Percentiles rank a stretch among this genome's conserved stretches.
These are phyloP conservation scores for Neopestalotiopsis rosae DNA, from an alignment of 2,329 filamentous ascomycete genomes.

Conservation along the genomic window DNA sequence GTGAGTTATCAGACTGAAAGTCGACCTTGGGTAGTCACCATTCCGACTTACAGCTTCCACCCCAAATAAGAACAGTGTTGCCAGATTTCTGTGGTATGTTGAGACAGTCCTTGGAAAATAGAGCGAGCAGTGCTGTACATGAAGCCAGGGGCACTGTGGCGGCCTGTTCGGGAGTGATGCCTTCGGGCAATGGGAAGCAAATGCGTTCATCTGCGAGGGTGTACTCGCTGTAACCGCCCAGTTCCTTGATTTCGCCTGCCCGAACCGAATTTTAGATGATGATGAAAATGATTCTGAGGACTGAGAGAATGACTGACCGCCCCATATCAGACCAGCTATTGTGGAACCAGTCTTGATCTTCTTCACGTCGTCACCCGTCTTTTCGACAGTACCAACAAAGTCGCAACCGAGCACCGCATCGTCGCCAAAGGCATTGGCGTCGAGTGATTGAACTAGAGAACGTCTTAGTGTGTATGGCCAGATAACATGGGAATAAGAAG, in stretches of 20 bases:
- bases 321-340: slow-evolving; percentile 3
- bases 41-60: not conserved
- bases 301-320: not conserved
- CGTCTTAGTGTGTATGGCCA: not conserved
- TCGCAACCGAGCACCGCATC: slow-evolving; percentile 8
- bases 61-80: not conserved
- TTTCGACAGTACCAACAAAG: slow-evolving; percentile 7
- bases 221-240: not conserved
- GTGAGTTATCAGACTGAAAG: not conserved
- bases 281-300: not conserved
- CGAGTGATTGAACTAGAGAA: not conserved
- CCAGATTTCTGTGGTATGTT: not conserved
- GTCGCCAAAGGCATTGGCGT: not conserved
- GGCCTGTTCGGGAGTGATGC: not conserved
- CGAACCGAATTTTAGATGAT: not conserved
- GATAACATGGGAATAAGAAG: too few species aligned
- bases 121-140: not conserved
- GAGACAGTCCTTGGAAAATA: not conserved
- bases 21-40: too few species aligned
- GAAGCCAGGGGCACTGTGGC: slow-evolving; percentile 2
- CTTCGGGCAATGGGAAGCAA: not conserved
- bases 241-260: not conserved
- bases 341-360: not conserved
- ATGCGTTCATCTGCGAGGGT: slow-evolving; percentile 6
- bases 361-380: not conserved